Evolutionary conservation across 2,329 filamentous ascomycete species (phyloP).

Genomic region (Fusarium virguliforme): DNA sequence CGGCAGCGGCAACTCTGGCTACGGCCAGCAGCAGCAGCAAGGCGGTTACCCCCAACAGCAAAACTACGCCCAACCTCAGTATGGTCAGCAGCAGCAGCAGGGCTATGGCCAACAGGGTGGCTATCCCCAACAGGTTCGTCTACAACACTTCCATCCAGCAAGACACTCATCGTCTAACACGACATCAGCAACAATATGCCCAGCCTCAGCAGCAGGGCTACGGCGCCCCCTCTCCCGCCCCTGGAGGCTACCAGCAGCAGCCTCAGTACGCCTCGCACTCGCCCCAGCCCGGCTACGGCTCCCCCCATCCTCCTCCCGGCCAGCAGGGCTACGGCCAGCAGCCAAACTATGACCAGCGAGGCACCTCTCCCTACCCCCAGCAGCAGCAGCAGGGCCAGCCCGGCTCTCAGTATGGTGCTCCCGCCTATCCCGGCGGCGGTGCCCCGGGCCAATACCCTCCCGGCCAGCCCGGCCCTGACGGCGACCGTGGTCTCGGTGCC

Average conservation of each 20-base stretch:
- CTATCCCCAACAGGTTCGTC: constrained; percentile 51
- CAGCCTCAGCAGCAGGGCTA: constrained; percentile 43
- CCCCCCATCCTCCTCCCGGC: constrained; percentile 45
- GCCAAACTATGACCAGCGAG: constrained; percentile 42
- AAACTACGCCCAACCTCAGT: constrained; percentile 35
- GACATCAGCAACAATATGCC: constrained; percentile 46
- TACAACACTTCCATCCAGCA: background rate
- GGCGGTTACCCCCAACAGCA: constrained; percentile 47
- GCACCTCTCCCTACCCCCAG: constrained; percentile 40
- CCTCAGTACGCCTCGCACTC: constrained; percentile 45
- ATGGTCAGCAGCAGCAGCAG: constrained; percentile 45
- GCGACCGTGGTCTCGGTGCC: constrained; percentile 71
- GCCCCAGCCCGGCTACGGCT: constrained; percentile 48
- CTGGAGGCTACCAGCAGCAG: constrained; percentile 45
- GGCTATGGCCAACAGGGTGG: constrained; percentile 41
- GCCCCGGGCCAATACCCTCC: constrained; percentile 47
- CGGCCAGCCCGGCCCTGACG: constrained; percentile 54
- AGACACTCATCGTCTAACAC: background rate
- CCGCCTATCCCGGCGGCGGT: constrained; percentile 48
- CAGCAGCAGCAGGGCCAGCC: constrained; percentile 49
- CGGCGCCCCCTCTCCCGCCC: constrained; percentile 27
- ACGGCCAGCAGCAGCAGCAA: constrained; percentile 45
- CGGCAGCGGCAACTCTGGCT: constrained; percentile 46
- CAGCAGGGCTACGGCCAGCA: constrained; percentile 47
- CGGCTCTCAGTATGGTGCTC: constrained; percentile 41